Evolutionary conservation across 148 eudicot genomes (phyloP).

Genomic region (Rhododendron williamsianum): DNA sequence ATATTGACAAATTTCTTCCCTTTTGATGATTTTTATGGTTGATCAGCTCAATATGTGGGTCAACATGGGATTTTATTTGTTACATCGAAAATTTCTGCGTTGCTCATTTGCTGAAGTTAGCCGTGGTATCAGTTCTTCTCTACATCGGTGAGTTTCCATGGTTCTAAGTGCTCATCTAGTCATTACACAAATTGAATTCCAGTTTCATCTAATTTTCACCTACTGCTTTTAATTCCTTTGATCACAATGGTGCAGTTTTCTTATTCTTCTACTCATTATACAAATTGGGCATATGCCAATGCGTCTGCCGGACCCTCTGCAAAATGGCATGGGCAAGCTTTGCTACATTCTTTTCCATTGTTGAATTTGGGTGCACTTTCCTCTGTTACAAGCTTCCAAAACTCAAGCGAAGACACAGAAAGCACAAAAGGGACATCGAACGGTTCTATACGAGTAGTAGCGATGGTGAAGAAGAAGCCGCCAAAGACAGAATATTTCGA

Average conservation of each 20-base stretch:
- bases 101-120: constrained; percentile 36
- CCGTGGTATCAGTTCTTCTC: constrained; percentile 24
- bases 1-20: not conserved
- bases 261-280: constrained; percentile 32
- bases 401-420: constrained; percentile 2
- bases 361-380: constrained; percentile 25
- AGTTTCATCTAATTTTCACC: too few relatives aligned
- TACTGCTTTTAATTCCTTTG: not conserved
- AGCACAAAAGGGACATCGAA: constrained; percentile 17
- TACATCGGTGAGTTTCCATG: constrained; percentile 36
- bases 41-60: constrained; percentile 32
- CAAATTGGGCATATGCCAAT: constrained; percentile 46
- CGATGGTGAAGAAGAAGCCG: constrained; percentile 5
- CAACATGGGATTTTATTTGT: constrained; percentile 50
- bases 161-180: not conserved
- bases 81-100: constrained; percentile 52
- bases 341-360: constrained; percentile 21
- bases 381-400: constrained; percentile 25
- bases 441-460: constrained; percentile 1
- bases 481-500: not conserved
- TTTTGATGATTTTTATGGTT: not conserved
- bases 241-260: constrained; percentile 30
- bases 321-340: constrained; percentile 30
- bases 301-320: constrained; percentile 29
- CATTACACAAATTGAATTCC: not conserved